These are phyloP conservation scores for Meripilus lineatus DNA, from an alignment of 1,284 basidiomycete genomes.

Conservation along the genomic window DNA sequence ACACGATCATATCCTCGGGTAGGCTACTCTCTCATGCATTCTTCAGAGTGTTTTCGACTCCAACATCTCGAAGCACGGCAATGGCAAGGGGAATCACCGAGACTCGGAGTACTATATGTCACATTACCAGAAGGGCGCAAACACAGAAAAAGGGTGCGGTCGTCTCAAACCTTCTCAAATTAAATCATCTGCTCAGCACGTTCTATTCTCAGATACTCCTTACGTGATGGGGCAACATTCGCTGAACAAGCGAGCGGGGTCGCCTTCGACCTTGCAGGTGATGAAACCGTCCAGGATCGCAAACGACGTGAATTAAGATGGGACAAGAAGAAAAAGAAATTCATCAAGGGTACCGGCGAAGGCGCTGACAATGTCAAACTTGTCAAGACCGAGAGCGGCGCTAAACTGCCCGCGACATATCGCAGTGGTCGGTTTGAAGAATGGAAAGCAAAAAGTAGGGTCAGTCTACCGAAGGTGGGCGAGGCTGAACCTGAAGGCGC, in stretches of 20 bases:
- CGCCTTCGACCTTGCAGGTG: conserved; percentile 82
- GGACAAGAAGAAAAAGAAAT: conserved; percentile 98
- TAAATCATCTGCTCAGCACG: conserved; percentile 6
- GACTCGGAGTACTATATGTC: conserved; percentile 92
- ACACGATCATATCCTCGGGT: background rate
- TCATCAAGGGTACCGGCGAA: conserved; percentile 78
- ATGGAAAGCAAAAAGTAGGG: conserved; percentile 81
- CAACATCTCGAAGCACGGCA: conserved; percentile 35
- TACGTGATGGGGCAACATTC: conserved; percentile 82
- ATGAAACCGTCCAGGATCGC: conserved; percentile 64
- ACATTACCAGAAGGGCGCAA: conserved; percentile 82
- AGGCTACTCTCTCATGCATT: background rate
- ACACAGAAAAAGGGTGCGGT: conserved; percentile 90
- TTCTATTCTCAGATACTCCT: conserved; percentile 62
- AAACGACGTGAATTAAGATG: conserved; percentile 73
- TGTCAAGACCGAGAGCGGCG: conserved; percentile 90
- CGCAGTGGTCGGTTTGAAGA: conserved; percentile 92
- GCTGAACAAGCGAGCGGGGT: conserved; percentile 78
- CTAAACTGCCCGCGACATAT: conserved; percentile 90
- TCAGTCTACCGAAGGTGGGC: conserved; percentile 75
- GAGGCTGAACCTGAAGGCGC: conserved; percentile 61
- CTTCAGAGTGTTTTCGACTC: conserved; percentile 70
- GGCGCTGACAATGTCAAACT: conserved; percentile 95
- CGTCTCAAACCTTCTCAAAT: background rate
- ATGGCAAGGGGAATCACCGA: conserved; percentile 47